Evolutionary conservation across 148 eudicot species (phyloP), one percentile per base, ranked within the genome.

Genomic region (Rhododendron ferrugineum): DNA sequence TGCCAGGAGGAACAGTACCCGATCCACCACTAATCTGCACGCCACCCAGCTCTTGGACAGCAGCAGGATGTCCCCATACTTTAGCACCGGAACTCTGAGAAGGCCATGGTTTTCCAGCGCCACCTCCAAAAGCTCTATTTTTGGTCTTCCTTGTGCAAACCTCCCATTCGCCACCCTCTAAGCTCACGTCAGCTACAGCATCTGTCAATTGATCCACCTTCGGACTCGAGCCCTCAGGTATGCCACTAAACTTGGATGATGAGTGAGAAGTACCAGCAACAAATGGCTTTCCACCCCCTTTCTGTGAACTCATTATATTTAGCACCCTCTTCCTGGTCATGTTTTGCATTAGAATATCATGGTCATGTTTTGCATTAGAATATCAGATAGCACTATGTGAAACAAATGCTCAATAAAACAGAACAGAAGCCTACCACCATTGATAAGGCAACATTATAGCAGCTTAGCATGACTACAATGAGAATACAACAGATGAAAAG

Each of bases 161-260:
- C 54, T 91, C 92, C 96, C 94, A 93, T n/a, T 78, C 88, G 23
- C 92, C 94, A 49, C 86, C 90, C 23, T 89, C 88, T 58, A 95
- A 73, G 79, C 62, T 89, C 50, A 93, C 30, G 60, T 85, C 86
- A 37, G 85, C 86, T 56, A 93, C 87, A 84, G 87, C 90, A 78
- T 79, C 85, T 54, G 83, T 77, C 87, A 95, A 58, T 13, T 88
- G 86, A 79, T 90, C 90, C 74, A 83, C 84, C 1, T 85, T 84
- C 40, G 70, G 50, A 40, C 44, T 40, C 44, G 7, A 40, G 44
- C 44, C 6, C 44, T 40, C 44, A 5, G 44, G 44, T 40, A 40
- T 40, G 44, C 44, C 44, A 40, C 44, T 40, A 7, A 40, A 40
- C 44, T 40, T 40, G 44, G 22, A 20, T 79, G 86, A 89, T 85